Conservation (phyloP, 805 yeast species). For the Lipomyces spencermartinsiae region DNA sequence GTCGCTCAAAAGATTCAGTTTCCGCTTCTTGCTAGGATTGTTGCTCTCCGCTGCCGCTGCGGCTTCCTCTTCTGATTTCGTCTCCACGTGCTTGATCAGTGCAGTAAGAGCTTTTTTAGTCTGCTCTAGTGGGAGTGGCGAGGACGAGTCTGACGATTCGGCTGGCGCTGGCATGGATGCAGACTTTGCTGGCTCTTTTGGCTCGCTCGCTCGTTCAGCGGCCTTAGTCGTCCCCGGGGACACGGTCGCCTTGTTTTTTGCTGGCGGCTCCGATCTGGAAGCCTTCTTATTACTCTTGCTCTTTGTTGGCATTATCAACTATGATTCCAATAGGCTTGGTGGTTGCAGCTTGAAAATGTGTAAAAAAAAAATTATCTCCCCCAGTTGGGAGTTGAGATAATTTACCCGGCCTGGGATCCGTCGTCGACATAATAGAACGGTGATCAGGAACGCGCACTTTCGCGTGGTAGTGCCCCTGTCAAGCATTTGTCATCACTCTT, state of each 20-base stretch:
- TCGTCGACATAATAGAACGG: not conserved
- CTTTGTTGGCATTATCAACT: not conserved
- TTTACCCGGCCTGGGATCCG: not conserved
- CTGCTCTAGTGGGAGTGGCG: constrained; percentile 38
- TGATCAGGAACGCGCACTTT: not conserved
- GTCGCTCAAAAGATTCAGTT: constrained; percentile 62
- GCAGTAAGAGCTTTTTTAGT: constrained; percentile 54
- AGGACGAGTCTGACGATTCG: not conserved
- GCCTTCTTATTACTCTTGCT: not conserved
- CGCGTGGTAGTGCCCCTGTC: not conserved
- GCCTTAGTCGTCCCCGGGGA: not conserved
- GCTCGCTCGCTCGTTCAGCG: constrained; percentile 2
- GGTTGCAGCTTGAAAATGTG: not conserved
- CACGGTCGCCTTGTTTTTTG: not conserved
- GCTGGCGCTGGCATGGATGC: constrained; percentile 6
- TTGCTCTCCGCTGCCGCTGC: constrained; percentile 7
- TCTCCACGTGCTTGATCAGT: constrained; percentile 63
- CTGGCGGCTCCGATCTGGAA: not conserved
- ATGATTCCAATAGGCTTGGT: not conserved
- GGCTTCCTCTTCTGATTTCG: constrained; percentile 20
- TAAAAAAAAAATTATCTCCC: not conserved
- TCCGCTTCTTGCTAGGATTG: constrained; percentile 43
- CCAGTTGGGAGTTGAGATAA: not conserved
- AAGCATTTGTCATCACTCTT: not conserved
- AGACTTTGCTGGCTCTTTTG: not conserved